A percentile compares a stretch with the other conserved stretches of the same genome.
Conservation (phyloP, 2,329 filamentous ascomycete species). For the Apiospora phragmitis region DNA sequence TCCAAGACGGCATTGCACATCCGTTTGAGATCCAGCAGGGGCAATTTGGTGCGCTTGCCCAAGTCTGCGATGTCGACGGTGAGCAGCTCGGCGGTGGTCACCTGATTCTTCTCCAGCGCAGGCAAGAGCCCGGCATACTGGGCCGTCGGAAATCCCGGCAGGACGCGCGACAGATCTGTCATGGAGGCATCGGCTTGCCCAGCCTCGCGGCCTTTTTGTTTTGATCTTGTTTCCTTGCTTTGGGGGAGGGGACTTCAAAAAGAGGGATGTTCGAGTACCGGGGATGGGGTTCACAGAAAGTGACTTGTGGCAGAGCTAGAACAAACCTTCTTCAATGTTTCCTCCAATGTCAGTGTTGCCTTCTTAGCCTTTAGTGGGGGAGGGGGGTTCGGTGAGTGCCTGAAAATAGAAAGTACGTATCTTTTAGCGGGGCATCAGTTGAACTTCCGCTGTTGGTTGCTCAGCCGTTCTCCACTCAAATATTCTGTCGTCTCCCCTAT, state of each 20-base stretch:
- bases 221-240: neutral
- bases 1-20: conserved; percentile 67
- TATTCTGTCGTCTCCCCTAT: neutral
- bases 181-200: conserved; percentile 48
- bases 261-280: neutral
- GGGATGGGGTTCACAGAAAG: neutral
- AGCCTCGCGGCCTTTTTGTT: conserved; percentile 20
- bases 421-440: neutral
- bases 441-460: neutral
- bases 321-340: neutral
- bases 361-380: neutral
- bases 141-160: conserved; percentile 75
- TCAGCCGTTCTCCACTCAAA: neutral
- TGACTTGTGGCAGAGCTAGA: conserved; percentile 5
- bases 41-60: conserved; percentile 81
- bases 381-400: neutral
- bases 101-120: conserved; percentile 72
- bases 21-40: conserved; percentile 76
- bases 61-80: conserved; percentile 81
- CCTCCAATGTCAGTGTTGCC: neutral
- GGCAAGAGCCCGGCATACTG: conserved; percentile 75
- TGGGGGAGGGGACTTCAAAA: neutral
- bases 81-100: conserved; percentile 83
- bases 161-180: conserved; percentile 82
- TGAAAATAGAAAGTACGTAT: neutral